phyloP scores from a whole-genome alignment of 495 filamentous ascomycete genomes.

The Friedmanniomyces simplex region DNA sequence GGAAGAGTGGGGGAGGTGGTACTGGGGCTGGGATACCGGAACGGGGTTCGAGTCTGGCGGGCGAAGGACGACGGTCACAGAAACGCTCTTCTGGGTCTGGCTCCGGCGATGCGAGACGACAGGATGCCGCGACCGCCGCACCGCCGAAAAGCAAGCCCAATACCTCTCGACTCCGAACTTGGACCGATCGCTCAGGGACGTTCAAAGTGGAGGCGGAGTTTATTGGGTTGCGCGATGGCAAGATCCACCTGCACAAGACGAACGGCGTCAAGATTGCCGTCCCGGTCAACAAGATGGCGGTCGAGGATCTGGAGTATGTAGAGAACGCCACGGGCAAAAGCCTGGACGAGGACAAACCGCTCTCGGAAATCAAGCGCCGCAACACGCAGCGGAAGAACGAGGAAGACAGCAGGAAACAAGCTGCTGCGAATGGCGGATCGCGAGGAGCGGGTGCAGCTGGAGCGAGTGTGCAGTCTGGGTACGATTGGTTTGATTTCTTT shows the following conservation, averaged over 20 bases:
- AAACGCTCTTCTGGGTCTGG: background rate
- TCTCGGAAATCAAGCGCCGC: slow-evolving; percentile 60
- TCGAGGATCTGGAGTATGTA: slow-evolving; percentile 89
- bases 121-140: background rate
- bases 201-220: slow-evolving; percentile 98
- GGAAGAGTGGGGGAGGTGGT: background rate
- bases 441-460: slow-evolving; percentile 32
- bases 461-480: slow-evolving; percentile 49
- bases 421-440: background rate
- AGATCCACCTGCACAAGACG: slow-evolving; percentile 94
- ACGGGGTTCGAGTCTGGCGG: slow-evolving; percentile 55
- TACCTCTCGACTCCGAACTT: slow-evolving; percentile 62
- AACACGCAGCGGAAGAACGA: slow-evolving; percentile 32
- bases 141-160: slow-evolving; percentile 16
- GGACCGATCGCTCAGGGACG: slow-evolving; percentile 88
- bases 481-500: slow-evolving; percentile 99
- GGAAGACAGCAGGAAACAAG: background rate
- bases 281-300: slow-evolving; percentile 86
- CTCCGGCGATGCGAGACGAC: background rate
- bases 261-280: slow-evolving; percentile 99
- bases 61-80: slow-evolving; percentile 40
- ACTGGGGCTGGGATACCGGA: slow-evolving; percentile 49
- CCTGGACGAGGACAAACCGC: slow-evolving; percentile 90
- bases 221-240: slow-evolving; percentile 82
- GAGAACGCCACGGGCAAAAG: slow-evolving; percentile 77